Evolutionary conservation across 768 basidiomycete genomes (phyloP).

Genomic region (Lentinula boryana): DNA sequence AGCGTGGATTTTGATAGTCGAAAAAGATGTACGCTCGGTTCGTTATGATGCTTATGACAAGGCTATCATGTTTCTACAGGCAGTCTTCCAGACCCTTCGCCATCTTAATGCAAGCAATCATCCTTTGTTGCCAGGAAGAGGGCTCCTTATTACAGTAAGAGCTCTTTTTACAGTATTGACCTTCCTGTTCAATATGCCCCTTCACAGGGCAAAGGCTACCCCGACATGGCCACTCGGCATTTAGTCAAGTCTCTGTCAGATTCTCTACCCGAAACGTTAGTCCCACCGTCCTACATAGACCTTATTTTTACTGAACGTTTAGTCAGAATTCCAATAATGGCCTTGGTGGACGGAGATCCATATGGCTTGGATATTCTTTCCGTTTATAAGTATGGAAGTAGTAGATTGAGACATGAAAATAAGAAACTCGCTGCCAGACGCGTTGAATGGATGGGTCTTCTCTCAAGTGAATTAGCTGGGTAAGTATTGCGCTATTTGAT

Average conservation of each 20-base stretch:
- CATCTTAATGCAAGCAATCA: slow-evolving; percentile 45
- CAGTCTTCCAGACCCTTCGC: slow-evolving; percentile 88
- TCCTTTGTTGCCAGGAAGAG: slow-evolving; percentile 48
- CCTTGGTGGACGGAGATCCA: slow-evolving; percentile 86
- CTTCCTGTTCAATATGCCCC: not conserved
- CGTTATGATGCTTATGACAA: not conserved
- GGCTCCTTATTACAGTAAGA: slow-evolving; percentile 73
- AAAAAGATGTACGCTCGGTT: slow-evolving; percentile 72
- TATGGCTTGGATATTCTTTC: slow-evolving; percentile 91
- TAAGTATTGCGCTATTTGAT: slow-evolving; percentile 21
- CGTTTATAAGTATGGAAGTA: slow-evolving; percentile 81
- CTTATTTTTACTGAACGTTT: not conserved
- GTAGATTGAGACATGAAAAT: slow-evolving; percentile 63
- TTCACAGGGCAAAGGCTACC: slow-evolving; percentile 90
- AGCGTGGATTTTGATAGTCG: slow-evolving; percentile 80
- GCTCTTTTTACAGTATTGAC: not conserved
- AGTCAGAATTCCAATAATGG: slow-evolving; percentile 67
- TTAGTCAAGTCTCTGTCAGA: slow-evolving; percentile 70
- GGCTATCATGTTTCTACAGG: slow-evolving; percentile 42
- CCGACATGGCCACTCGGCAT: slow-evolving; percentile 87
- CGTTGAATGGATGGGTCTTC: slow-evolving; percentile 78
- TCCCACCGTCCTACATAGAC: not conserved
- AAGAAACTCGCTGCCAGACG: slow-evolving; percentile 60
- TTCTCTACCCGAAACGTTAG: slow-evolving; percentile 55
- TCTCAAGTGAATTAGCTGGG: slow-evolving; percentile 60